Percentiles rank a stretch among this genome's conserved stretches.
phyloP scores from a whole-genome alignment of 2,329 filamentous ascomycete species.

The Xylaria hypoxylon region DNA sequence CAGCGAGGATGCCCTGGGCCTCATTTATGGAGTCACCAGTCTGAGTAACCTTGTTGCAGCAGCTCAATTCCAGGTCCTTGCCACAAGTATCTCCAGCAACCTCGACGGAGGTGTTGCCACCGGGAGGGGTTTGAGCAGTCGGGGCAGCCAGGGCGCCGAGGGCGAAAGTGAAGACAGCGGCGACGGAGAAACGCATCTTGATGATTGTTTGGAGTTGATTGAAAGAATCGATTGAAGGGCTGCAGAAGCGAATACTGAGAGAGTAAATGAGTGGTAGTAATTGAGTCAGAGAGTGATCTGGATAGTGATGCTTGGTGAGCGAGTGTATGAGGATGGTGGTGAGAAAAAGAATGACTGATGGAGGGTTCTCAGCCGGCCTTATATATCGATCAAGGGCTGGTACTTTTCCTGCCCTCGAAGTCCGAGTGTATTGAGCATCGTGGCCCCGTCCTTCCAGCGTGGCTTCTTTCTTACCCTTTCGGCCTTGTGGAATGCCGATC shows the following conservation, averaged over 20 bases:
- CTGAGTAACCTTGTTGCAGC: constrained; percentile 50
- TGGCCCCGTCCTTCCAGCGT: constrained; percentile 9
- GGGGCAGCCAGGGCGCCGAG: constrained; percentile 48
- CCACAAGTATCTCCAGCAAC: constrained; percentile 49
- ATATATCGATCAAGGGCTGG: constrained; percentile 34
- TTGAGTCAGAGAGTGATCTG: constrained; percentile 40
- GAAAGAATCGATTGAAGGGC: constrained; percentile 13
- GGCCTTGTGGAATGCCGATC: constrained; percentile 27
- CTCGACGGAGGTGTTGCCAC: constrained; percentile 46
- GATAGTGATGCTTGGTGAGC: constrained; percentile 37
- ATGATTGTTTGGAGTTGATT: constrained; percentile 33
- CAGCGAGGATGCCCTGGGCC: constrained; percentile 45
- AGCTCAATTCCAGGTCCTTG: constrained; percentile 48
- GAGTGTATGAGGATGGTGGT: constrained; percentile 39
- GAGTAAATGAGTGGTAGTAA: constrained; percentile 34
- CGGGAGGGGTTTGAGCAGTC: constrained; percentile 4
- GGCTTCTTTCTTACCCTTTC: constrained; percentile 3
- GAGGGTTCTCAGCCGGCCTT: constrained; percentile 25
- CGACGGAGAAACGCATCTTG: constrained; percentile 59
- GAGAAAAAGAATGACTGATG: constrained; percentile 23
- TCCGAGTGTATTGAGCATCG: constrained; percentile 9
- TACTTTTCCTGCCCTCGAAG: constrained; percentile 8
- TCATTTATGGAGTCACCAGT: constrained; percentile 44
- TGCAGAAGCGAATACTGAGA: constrained; percentile 37
- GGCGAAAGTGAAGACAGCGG: constrained; percentile 53